Conservation (phyloP, 371 early-diverging fungal genomes). For the Basidiobolus meristosporus region DNA sequence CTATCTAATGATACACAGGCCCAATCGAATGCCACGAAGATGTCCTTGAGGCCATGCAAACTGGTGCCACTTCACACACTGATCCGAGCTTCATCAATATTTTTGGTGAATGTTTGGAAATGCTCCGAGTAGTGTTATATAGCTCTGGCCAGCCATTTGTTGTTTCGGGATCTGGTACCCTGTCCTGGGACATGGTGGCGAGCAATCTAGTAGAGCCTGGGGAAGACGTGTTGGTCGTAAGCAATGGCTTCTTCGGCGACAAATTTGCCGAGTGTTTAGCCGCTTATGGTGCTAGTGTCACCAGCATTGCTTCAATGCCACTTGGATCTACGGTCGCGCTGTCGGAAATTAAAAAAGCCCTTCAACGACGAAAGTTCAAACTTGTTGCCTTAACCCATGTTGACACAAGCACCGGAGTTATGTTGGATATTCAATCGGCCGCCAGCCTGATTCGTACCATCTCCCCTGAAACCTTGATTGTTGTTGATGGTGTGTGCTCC, state of each 20-base stretch:
- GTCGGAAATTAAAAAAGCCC: constrained; percentile 23
- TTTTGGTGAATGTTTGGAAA: constrained; percentile 73
- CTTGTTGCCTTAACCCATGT: constrained; percentile 85
- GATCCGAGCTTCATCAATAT: constrained; percentile 73
- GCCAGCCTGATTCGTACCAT: constrained; percentile 46
- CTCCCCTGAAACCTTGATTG: constrained; percentile 76
- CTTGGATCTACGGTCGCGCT: constrained; percentile 46
- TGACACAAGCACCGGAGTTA: constrained; percentile 90
- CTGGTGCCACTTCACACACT: constrained; percentile 84
- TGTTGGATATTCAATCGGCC: constrained; percentile 61
- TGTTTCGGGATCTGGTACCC: constrained; percentile 81
- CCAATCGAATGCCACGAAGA: constrained; percentile 87
- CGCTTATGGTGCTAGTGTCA: constrained; percentile 74
- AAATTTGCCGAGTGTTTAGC: no score
- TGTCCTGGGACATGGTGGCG: constrained; percentile 88
- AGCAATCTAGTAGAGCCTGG: constrained; percentile 78
- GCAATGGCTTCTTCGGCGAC: constrained; percentile 91
- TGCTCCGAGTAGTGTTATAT: constrained; percentile 58
- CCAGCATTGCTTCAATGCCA: constrained; percentile 38
- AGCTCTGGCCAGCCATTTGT: constrained; percentile 83
- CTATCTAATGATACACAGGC: no score
- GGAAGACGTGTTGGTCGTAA: constrained; percentile 76
- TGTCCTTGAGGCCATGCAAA: constrained; percentile 72
- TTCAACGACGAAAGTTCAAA: constrained; percentile 35
- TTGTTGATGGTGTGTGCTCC: constrained; percentile 91